A percentile compares a stretch with the other conserved stretches of the same genome.
Evolutionary conservation across 768 basidiomycete species (phyloP).

Genomic region (Sutorius australiensis): DNA sequence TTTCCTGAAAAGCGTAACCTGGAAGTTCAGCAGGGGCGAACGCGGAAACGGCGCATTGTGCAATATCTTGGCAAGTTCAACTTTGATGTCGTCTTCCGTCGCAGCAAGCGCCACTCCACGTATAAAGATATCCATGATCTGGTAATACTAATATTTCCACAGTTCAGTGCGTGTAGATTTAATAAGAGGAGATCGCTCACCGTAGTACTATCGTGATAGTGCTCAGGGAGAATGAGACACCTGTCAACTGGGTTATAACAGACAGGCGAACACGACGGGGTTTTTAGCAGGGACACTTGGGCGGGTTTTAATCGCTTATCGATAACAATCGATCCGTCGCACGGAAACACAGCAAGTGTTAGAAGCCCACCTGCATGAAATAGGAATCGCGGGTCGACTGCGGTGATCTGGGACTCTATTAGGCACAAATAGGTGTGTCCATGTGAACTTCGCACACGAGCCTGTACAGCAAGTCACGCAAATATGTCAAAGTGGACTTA

Average conservation of each 20-base stretch:
- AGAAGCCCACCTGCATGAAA: not conserved
- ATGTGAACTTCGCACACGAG: not conserved
- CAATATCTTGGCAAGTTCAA: slow-evolving; percentile 31
- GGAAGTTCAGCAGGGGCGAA: slow-evolving; percentile 31
- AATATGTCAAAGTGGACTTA: slow-evolving; percentile 13
- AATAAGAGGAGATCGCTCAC: slow-evolving; percentile 16
- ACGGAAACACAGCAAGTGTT: slow-evolving; percentile 1
- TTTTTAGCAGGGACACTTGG: not conserved
- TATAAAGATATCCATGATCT: slow-evolving; percentile 37
- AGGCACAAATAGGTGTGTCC: not conserved
- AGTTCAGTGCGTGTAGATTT: not conserved
- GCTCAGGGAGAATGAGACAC: not conserved
- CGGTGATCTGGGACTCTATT: slow-evolving; percentile 7
- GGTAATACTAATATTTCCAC: slow-evolving; percentile 1
- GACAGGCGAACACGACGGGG: not conserved
- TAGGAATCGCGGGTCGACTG: slow-evolving; percentile 5
- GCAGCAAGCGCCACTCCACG: slow-evolving; percentile 27
- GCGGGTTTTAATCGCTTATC: slow-evolving; percentile 5
- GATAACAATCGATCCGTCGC: slow-evolving; percentile 15
- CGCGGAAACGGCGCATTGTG: slow-evolving; percentile 34
- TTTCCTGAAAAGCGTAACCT: slow-evolving; percentile 29
- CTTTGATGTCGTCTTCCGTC: slow-evolving; percentile 29
- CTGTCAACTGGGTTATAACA: slow-evolving; percentile 13
- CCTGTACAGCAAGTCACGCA: slow-evolving; percentile 4
- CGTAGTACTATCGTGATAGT: slow-evolving; percentile 11